Evolutionary conservation across 352 stramenopile genomes (phyloP).

Genomic region (Hyaloperonospora brassicae): DNA sequence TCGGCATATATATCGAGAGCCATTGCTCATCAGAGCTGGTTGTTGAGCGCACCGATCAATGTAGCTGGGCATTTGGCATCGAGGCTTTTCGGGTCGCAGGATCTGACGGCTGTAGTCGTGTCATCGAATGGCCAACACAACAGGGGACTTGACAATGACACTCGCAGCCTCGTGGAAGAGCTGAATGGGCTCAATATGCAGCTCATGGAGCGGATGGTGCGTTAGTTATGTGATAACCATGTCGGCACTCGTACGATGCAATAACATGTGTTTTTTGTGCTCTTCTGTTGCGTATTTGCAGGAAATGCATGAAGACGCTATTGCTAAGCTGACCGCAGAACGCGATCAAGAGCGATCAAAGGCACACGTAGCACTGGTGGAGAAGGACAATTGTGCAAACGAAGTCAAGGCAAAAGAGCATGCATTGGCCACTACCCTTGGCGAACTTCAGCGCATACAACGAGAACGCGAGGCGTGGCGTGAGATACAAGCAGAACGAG

Average conservation of each 20-base stretch:
- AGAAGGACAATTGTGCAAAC: slow-evolving; percentile 53
- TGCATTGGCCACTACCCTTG: slow-evolving; percentile 38
- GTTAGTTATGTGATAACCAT: slow-evolving; percentile 2
- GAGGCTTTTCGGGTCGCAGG: slow-evolving; percentile 59
- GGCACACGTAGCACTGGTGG: slow-evolving; percentile 48
- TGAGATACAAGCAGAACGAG: slow-evolving; percentile 69
- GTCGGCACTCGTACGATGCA: background rate
- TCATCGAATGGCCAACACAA: slow-evolving; percentile 19
- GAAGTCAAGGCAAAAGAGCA: slow-evolving; percentile 42
- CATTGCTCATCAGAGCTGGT: slow-evolving; percentile 50
- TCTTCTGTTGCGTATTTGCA: slow-evolving; percentile 11
- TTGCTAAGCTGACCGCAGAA: slow-evolving; percentile 65
- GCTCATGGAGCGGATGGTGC: slow-evolving; percentile 68
- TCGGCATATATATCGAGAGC: slow-evolving; percentile 40
- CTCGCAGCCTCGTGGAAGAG: slow-evolving; percentile 72
- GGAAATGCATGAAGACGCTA: slow-evolving; percentile 65
- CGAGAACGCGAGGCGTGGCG: slow-evolving; percentile 67
- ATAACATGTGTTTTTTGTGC: slow-evolving; percentile 1
- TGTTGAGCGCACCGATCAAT: slow-evolving; percentile 56
- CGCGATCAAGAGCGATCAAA: slow-evolving; percentile 68
- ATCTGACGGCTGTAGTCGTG: slow-evolving; percentile 21
- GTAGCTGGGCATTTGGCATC: slow-evolving; percentile 53
- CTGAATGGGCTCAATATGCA: slow-evolving; percentile 82
- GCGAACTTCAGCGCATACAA: slow-evolving; percentile 64
- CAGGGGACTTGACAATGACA: slow-evolving; percentile 24